These are phyloP conservation scores for Digitaria exilis DNA, from an alignment of 202 grass and related monocot species.

Conservation along the genomic window DNA sequence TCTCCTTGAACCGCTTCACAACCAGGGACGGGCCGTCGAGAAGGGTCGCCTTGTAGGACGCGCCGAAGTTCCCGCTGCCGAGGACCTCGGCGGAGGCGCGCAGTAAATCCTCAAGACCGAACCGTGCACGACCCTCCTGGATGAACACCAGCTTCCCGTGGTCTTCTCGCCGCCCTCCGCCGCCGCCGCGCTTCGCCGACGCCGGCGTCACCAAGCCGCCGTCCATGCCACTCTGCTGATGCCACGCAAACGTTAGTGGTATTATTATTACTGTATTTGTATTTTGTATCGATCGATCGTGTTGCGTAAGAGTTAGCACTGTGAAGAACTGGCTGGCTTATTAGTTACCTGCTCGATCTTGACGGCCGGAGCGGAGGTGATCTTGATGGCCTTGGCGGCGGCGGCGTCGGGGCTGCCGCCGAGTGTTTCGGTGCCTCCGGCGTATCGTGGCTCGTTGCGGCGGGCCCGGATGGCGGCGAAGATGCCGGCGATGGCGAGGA, in stretches of 20 bases:
- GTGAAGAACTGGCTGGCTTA: not conserved
- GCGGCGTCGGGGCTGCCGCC: slow-evolving; percentile 3
- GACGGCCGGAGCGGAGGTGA: slow-evolving; percentile 11
- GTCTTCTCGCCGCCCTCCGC: slow-evolving; percentile 43
- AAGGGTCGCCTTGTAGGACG: slow-evolving; percentile 90
- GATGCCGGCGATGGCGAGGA: slow-evolving; percentile 40
- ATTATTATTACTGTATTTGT: no score
- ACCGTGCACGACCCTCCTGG: slow-evolving; percentile 52
- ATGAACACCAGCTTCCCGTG: slow-evolving; percentile 64
- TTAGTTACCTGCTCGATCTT: slow-evolving; percentile 42
- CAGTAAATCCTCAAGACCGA: slow-evolving; percentile 82
- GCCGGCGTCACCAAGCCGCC: slow-evolving; percentile 16
- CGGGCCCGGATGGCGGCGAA: slow-evolving; percentile 39
- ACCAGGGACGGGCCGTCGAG: slow-evolving; percentile 60
- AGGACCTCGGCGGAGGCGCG: slow-evolving; percentile 82
- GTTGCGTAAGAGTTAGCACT: not conserved
- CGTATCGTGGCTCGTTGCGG: not conserved
- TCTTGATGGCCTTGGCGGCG: slow-evolving; percentile 33
- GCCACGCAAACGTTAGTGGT: not conserved
- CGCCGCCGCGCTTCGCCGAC: slow-evolving; percentile 38
- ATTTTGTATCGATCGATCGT: not conserved
- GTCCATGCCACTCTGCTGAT: slow-evolving; percentile 8
- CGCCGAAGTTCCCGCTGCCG: slow-evolving; percentile 85
- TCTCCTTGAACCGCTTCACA: slow-evolving; percentile 91
- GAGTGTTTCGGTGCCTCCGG: slow-evolving; percentile 12